Evolutionary conservation across 2,329 filamentous ascomycete species (phyloP).

Genomic region (Septoria petroselini): DNA sequence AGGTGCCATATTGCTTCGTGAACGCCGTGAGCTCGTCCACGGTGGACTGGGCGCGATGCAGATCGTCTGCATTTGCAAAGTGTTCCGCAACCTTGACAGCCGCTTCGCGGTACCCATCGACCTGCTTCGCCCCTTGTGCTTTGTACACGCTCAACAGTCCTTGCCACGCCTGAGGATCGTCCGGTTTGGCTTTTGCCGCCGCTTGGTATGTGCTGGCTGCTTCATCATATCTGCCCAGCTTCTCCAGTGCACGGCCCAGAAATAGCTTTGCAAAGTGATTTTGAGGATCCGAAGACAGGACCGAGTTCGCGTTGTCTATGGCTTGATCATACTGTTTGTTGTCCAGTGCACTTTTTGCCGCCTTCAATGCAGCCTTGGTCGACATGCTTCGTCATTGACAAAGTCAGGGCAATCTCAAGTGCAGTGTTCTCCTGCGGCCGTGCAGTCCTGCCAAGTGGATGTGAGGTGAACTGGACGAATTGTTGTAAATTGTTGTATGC

Average conservation of each 20-base stretch:
- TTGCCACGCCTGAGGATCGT: constrained; percentile 84
- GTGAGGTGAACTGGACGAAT: too few relatives aligned
- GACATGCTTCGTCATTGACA: constrained; percentile 38
- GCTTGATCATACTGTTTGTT: constrained; percentile 76
- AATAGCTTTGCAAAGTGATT: constrained; percentile 90
- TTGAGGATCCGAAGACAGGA: constrained; percentile 68
- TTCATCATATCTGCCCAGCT: constrained; percentile 65
- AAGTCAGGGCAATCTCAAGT: neutral
- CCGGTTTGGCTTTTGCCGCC: constrained; percentile 68
- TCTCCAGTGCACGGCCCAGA: constrained; percentile 79
- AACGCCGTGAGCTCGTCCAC: constrained; percentile 78
- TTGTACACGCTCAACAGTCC: constrained; percentile 84
- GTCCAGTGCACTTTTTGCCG: constrained; percentile 73
- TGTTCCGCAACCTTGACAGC: constrained; percentile 72
- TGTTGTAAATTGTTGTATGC: too few relatives aligned
- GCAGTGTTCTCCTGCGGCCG: too few relatives aligned
- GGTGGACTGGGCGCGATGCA: constrained; percentile 57
- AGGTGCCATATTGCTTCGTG: constrained; percentile 68
- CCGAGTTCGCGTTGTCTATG: constrained; percentile 62
- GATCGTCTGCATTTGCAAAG: constrained; percentile 63
- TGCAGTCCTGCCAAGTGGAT: too few relatives aligned
- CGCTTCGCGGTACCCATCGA: constrained; percentile 71
- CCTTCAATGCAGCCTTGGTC: constrained; percentile 63
- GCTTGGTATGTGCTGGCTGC: constrained; percentile 73
- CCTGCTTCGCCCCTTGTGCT: constrained; percentile 62